A percentile compares a stretch with the other conserved stretches of the same genome.
Evolutionary conservation across 1,139 yeast species (phyloP).

Genomic region (Blastobotrys petasosporus): DNA sequence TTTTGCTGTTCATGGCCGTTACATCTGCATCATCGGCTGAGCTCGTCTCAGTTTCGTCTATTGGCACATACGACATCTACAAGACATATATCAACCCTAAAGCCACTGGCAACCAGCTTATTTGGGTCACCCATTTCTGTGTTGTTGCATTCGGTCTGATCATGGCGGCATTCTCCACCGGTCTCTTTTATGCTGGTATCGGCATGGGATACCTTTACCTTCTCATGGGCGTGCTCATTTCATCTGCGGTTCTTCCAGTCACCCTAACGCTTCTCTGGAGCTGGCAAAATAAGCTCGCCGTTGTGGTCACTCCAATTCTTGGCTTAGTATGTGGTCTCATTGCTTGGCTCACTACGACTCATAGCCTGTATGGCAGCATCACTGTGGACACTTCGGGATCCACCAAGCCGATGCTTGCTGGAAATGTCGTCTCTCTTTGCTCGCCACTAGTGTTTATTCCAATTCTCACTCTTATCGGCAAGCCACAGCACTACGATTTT

Average conservation of each 20-base stretch:
- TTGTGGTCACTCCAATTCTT: conserved; percentile 40
- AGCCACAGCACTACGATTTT: conserved; percentile 59
- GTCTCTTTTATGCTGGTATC: conserved; percentile 73
- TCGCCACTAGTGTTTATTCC: conserved; percentile 70
- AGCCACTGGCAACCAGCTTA: conserved; percentile 67
- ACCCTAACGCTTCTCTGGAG: conserved; percentile 64
- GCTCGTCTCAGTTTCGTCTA: conserved; percentile 78
- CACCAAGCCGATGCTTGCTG: conserved; percentile 79
- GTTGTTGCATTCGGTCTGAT: conserved; percentile 60
- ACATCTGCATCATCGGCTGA: conserved; percentile 63
- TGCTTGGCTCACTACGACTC: conserved; percentile 42
- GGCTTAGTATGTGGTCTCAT: conserved; percentile 43
- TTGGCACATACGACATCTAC: conserved; percentile 79
- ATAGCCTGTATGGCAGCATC: conserved; percentile 32
- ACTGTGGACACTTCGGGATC: conserved; percentile 62
- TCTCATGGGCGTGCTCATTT: conserved; percentile 81
- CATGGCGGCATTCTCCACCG: conserved; percentile 79
- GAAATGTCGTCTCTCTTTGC: conserved; percentile 74
- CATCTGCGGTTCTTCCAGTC: conserved; percentile 62
- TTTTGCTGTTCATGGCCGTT: conserved; percentile 76
- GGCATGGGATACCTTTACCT: conserved; percentile 66
- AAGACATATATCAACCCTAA: conserved; percentile 70
- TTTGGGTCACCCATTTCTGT: conserved; percentile 58
- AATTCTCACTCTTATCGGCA: conserved; percentile 45
- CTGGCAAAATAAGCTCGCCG: conserved; percentile 49